phyloP scores from a whole-genome alignment of 1,284 basidiomycete species.

The Baeospora myosura region DNA sequence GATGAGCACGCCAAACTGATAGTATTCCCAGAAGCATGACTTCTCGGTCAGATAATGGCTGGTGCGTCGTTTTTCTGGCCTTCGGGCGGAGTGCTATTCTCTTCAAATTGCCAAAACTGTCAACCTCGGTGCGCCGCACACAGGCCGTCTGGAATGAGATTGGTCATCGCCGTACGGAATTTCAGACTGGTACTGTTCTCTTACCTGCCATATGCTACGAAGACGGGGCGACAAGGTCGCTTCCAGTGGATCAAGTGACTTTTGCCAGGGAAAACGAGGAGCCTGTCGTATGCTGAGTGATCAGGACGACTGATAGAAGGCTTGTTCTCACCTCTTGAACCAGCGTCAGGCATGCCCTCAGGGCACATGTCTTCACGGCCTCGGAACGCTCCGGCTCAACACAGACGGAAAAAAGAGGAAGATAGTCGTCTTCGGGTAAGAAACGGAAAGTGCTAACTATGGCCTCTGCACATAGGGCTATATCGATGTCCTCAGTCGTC shows the following conservation, averaged over 20 bases:
- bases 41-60: constrained; percentile 58
- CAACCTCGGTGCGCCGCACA: constrained; percentile 47
- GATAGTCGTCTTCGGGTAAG: constrained; percentile 52
- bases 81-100: constrained; percentile 51
- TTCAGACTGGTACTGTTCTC: constrained; percentile 12
- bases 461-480: constrained; percentile 72
- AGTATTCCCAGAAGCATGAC: constrained; percentile 59
- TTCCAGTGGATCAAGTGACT: constrained; percentile 40
- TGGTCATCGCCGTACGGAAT: too few species aligned
- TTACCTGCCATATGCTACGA: constrained; percentile 49
- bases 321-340: constrained; percentile 38
- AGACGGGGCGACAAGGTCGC: constrained; percentile 40
- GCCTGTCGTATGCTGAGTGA: constrained; percentile 1
- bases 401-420: constrained; percentile 54
- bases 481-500: constrained; percentile 62
- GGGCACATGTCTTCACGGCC: constrained; percentile 70
- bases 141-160: constrained; percentile 39
- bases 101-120: constrained; percentile 47
- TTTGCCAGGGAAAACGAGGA: constrained; percentile 53
- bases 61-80: constrained; percentile 41
- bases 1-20: constrained; percentile 56
- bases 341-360: constrained; percentile 59
- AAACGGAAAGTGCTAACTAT: constrained; percentile 69
- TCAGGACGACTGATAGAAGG: constrained; percentile 19
- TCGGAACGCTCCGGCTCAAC: constrained; percentile 72